These are phyloP conservation scores for Cyclocybe aegerita DNA, from an alignment of 768 basidiomycete species.

Conservation along the genomic window DNA sequence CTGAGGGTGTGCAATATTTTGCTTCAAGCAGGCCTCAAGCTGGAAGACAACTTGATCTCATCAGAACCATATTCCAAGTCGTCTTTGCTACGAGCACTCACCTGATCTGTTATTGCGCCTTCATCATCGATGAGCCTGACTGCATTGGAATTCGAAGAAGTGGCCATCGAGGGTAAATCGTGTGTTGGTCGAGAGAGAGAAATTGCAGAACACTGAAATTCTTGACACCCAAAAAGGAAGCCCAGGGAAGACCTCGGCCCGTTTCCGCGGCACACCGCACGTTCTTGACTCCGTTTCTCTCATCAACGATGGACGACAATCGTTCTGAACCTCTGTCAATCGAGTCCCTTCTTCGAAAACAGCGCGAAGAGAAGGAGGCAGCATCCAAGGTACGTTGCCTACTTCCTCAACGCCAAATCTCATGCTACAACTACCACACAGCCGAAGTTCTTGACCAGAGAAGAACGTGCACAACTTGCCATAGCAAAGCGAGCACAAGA, in stretches of 20 bases:
- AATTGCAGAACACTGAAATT: not conserved
- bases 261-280: no score
- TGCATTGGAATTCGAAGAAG: not conserved
- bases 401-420: not conserved
- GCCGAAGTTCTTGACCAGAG: slow-evolving; percentile 95
- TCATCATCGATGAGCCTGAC: slow-evolving; percentile 66
- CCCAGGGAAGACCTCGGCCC: not conserved
- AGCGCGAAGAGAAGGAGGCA: slow-evolving; percentile 86
- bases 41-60: slow-evolving; percentile 22
- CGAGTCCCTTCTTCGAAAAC: slow-evolving; percentile 81
- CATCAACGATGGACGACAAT: slow-evolving; percentile 43
- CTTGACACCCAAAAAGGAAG: slow-evolving; percentile 10
- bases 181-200: not conserved
- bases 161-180: not conserved
- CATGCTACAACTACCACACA: slow-evolving; percentile 29
- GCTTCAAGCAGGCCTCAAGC: slow-evolving; percentile 71
- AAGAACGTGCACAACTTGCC: slow-evolving; percentile 86
- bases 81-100: slow-evolving; percentile 21
- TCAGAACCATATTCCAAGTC: not conserved
- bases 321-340: slow-evolving; percentile 81
- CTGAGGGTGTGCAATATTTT: slow-evolving; percentile 66
- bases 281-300: slow-evolving; percentile 2
- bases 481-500: slow-evolving; percentile 86
- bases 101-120: slow-evolving; percentile 66
- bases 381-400: slow-evolving; percentile 70